A percentile compares a stretch with the other conserved stretches of the same genome.
phyloP scores from a whole-genome alignment of 768 basidiomycete genomes.

The Cystobasidium tubakii region DNA sequence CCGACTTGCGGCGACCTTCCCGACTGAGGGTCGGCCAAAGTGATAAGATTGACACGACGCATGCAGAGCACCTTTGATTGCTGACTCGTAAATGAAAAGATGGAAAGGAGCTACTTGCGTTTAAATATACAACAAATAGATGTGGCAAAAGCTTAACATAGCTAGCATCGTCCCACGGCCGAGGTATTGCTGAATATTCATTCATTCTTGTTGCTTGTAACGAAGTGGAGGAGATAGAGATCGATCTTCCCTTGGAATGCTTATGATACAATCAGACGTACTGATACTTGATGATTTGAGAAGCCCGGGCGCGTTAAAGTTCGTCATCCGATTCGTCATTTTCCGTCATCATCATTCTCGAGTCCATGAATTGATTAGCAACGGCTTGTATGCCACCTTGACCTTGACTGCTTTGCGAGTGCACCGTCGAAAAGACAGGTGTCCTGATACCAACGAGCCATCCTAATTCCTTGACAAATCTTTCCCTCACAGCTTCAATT shows the following conservation, averaged over 20 bases:
- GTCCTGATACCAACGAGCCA: slow-evolving; percentile 41
- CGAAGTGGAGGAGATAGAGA: not conserved
- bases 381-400: slow-evolving; percentile 21
- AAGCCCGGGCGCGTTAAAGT: not conserved
- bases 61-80: no score
- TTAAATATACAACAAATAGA: no score
- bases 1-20: no score
- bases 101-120: no score
- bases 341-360: slow-evolving; percentile 13
- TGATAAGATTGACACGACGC: no score
- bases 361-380: slow-evolving; percentile 27
- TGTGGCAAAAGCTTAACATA: no score
- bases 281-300: not conserved
- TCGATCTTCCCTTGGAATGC: not conserved
- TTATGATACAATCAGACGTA: not conserved
- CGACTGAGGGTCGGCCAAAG: no score
- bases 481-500: slow-evolving; percentile 42
- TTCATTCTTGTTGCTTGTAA: not conserved
- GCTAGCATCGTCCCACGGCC: no score
- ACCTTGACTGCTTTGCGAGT: not conserved
- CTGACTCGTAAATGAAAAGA: no score
- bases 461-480: slow-evolving; percentile 43
- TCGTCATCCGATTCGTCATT: slow-evolving; percentile 30
- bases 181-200: no score
- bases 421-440: not conserved